These are phyloP conservation scores for Termitomyces sp. DNA, from an alignment of 768 basidiomycete genomes.

Conservation along the genomic window DNA sequence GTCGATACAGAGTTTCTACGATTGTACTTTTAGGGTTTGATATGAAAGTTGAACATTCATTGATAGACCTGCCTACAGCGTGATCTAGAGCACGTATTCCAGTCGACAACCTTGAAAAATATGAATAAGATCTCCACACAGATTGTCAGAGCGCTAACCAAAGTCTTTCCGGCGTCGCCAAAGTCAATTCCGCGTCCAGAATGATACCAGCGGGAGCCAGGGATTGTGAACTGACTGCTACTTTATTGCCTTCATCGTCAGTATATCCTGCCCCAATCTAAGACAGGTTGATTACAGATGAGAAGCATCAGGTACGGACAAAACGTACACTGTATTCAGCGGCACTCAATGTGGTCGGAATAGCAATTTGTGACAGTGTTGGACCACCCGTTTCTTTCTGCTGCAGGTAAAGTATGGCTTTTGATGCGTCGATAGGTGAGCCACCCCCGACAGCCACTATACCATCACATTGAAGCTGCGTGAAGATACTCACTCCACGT, in stretches of 20 bases:
- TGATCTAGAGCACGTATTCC: slow-evolving; percentile 79
- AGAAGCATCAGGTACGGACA: not conserved
- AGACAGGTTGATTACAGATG: not conserved
- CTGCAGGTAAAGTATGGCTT: slow-evolving; percentile 62
- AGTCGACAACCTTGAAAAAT: slow-evolving; percentile 58
- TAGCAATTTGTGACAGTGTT: slow-evolving; percentile 63
- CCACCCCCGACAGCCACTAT: slow-evolving; percentile 77
- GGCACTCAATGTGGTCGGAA: slow-evolving; percentile 79
- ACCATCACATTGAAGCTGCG: slow-evolving; percentile 53
- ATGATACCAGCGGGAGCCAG: slow-evolving; percentile 71
- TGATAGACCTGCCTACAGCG: slow-evolving; percentile 50
- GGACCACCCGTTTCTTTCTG: slow-evolving; percentile 50
- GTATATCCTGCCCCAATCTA: slow-evolving; percentile 69
- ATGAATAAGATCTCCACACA: slow-evolving; percentile 3
- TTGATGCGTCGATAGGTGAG: slow-evolving; percentile 74
- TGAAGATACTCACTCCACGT: slow-evolving; percentile 49
- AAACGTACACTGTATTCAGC: slow-evolving; percentile 62
- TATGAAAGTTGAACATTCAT: not conserved
- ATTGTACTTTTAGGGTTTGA: not conserved
- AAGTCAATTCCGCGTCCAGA: slow-evolving; percentile 70
- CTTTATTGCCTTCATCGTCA: slow-evolving; percentile 64
- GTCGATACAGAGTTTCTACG: slow-evolving; percentile 60
- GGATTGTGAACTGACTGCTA: slow-evolving; percentile 46
- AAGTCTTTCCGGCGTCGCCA: slow-evolving; percentile 67
- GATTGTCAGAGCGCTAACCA: slow-evolving; percentile 40